Percentiles rank a stretch among this genome's conserved stretches.
Evolutionary conservation across 768 basidiomycete genomes (phyloP).

Genomic region (Rubroboletus satanas): DNA sequence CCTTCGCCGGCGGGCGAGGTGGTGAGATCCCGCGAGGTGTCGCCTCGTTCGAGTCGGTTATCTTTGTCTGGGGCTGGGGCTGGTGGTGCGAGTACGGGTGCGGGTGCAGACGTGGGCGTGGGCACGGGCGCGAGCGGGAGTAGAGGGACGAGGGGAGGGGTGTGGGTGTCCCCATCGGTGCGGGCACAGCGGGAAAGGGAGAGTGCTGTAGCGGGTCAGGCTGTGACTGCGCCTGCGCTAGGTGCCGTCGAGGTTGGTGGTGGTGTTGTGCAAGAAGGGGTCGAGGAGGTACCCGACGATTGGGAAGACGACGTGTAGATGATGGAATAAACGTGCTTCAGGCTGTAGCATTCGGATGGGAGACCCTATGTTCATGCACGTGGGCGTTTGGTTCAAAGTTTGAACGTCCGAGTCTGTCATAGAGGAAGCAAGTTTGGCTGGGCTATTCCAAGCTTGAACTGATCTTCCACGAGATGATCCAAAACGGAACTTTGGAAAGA

Average conservation of each 20-base stretch:
- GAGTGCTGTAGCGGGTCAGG: neutral
- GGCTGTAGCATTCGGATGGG: too few relatives aligned
- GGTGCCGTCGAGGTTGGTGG: neutral
- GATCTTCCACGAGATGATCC: too few relatives aligned
- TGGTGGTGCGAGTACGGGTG: neutral
- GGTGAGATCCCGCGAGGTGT: slow-evolving; percentile 2
- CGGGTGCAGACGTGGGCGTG: neutral
- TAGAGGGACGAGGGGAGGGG: neutral
- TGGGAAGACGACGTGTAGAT: slow-evolving; percentile 53
- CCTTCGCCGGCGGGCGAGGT: slow-evolving; percentile 17
- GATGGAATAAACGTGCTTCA: too few relatives aligned
- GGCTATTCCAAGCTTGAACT: too few relatives aligned
- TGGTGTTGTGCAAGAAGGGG: neutral
- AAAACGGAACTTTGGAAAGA: too few relatives aligned
- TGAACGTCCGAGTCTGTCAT: too few relatives aligned
- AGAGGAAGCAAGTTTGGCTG: too few relatives aligned
- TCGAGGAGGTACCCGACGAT: slow-evolving; percentile 41
- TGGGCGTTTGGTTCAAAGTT: too few relatives aligned
- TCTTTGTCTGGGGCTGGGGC: neutral
- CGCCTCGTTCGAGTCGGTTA: slow-evolving; percentile 7
- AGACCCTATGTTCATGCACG: too few relatives aligned
- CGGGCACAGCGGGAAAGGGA: slow-evolving; percentile 13
- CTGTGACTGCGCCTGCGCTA: neutral
- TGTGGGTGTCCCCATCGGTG: slow-evolving; percentile 24
- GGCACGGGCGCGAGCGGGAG: neutral